Conservation (phyloP, 2,329 filamentous ascomycete species). For the Venturia nashicola region DNA sequence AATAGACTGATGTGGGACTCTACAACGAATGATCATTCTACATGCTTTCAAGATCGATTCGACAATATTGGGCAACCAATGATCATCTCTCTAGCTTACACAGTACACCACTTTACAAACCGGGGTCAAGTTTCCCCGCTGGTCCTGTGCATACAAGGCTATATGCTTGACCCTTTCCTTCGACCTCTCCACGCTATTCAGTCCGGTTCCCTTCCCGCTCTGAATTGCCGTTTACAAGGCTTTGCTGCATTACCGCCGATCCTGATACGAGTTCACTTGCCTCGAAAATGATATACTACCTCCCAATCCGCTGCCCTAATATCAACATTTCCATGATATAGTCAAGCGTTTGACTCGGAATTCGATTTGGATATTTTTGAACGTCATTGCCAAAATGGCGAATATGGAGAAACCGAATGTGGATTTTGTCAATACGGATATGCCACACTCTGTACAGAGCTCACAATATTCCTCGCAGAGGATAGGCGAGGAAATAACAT, state of each 20-base stretch:
- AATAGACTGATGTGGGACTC: too few species aligned
- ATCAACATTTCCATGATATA: not conserved
- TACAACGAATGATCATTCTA: not conserved
- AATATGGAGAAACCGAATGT: not conserved
- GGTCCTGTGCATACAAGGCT: not conserved
- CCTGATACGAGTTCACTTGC: not conserved
- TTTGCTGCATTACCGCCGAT: not conserved
- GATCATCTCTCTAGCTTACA: not conserved
- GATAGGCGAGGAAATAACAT: constrained; percentile 23
- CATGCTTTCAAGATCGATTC: not conserved
- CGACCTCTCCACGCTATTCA: not conserved
- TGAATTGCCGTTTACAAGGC: not conserved
- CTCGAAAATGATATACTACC: not conserved
- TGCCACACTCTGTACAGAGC: not conserved
- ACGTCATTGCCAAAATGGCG: not conserved
- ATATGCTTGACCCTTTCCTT: not conserved
- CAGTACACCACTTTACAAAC: not conserved
- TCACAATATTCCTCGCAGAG: not conserved
- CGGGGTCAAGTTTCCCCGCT: not conserved
- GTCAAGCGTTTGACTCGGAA: not conserved
- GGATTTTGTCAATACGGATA: not conserved
- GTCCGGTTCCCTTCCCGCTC: not conserved
- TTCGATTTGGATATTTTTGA: not conserved
- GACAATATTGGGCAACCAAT: too few species aligned
- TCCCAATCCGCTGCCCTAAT: not conserved